These are phyloP conservation scores for Linum trigynum DNA, from an alignment of 345 rosid genomes.

Conservation along the genomic window DNA sequence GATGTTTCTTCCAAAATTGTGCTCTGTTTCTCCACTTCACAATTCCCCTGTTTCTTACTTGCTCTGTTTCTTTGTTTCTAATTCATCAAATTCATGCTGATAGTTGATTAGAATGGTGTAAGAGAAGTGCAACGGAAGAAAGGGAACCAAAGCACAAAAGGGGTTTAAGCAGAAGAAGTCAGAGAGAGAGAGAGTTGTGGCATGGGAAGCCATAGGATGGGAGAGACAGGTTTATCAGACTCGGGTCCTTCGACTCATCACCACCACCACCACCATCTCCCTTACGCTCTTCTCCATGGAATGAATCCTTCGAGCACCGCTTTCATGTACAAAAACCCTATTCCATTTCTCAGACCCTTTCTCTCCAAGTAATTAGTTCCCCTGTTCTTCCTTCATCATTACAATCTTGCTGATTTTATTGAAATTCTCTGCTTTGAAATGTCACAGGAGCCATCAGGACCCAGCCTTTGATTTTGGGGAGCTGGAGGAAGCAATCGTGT, in stretches of 20 bases:
- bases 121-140: constrained; percentile 25
- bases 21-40: neutral
- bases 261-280: constrained; percentile 40
- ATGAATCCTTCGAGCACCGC: constrained; percentile 43
- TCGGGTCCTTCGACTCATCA: constrained; percentile 60
- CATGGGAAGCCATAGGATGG: constrained; percentile 78
- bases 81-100: constrained; percentile 10
- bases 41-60: constrained; percentile 26
- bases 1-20: too few species aligned
- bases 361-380: neutral
- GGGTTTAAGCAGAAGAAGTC: constrained; percentile 5
- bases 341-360: neutral
- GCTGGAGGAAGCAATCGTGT: constrained; percentile 93
- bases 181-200: constrained; percentile 52
- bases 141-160: neutral
- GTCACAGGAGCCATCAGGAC: constrained; percentile 64
- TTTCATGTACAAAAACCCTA: constrained; percentile 41
- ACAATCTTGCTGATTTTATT: neutral
- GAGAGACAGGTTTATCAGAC: constrained; percentile 60
- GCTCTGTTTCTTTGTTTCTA: constrained; percentile 6
- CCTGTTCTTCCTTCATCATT: constrained; percentile 3
- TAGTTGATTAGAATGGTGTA: constrained; percentile 15
- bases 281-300: constrained; percentile 65
- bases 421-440: neutral
- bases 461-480: constrained; percentile 89